Base-by-base conservation (phyloP, 495 filamentous ascomycete genomes). In the Talaromyces stipitatus region DNA sequence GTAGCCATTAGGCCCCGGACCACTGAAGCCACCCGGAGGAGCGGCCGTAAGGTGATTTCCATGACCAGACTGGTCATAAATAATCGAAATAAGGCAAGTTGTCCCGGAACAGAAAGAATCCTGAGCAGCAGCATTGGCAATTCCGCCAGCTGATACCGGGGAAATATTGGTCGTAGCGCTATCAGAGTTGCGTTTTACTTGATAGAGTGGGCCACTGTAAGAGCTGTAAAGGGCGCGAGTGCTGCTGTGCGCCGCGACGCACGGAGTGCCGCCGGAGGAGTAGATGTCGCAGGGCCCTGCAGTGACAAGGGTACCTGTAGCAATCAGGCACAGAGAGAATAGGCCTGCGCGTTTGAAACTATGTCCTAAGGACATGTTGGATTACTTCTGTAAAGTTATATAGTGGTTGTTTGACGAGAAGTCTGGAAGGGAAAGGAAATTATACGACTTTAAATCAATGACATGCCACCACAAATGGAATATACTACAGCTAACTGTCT, bases 221-320 rank as follows among this genome's bases (percentile, higher is more conserved):
- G 68, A 60, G 53, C 63, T 74, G 62, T 82, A 83, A n/a, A 84
- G 63, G 53, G 78, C 78, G n/a, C 81, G 78, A 63, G 79, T 82
- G 57, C 78, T 82, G 66, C 79, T 79, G 67, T 84, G 81, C 0
- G 81, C 81, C 1, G 81, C 80, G 53, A 84, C 60, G 58, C 81
- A 84, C 50, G 81, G 78, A 5, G 79, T 81, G 61, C 69, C 67
- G 7, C 78, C 78, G 1, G 75, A 67, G 27, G 72, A 36, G 68
- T 82, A 84, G 60, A 84, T 70, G 54, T 84, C 81, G 54, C 81
- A 84, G 24, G 81, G 80, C 11, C 69, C 78, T 30, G 78, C 79
- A 14, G 65, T 58, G 30, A 75, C 76, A 41, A 80, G 64, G 24
- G 74, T 70, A 51, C 56, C 61, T 16, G 66, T 66, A 60, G 65